Base-by-base conservation (phyloP, 164 flowering plant genomes). In the Umbellularia californica region DNA sequence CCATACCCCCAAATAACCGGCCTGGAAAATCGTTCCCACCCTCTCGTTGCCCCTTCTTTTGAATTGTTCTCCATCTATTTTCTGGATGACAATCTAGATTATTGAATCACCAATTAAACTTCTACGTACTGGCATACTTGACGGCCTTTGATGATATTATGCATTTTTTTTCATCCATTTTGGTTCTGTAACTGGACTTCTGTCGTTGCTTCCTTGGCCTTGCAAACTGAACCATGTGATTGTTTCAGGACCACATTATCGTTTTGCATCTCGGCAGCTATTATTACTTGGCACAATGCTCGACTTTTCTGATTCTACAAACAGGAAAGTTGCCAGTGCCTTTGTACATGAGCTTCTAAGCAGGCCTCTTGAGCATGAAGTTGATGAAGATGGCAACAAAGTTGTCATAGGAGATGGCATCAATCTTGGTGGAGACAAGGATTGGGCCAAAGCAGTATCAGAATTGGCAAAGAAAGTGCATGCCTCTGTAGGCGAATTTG, bases 351-450 rank as follows among this genome's bases (percentile, higher is more conserved):
- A 90, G 69, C 81, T 96, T 70, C 81, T 96, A 77, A 84, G 77
- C 76, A 88, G 69, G 74, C 92, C 98, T 68, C 86, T 87, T 52
- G 97, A 92, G 55, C 85, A 88, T 80, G 99, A 96, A 82, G 74
- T 83, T 52, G 99, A 96, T 82, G 92, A 87, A 25, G 87, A 84
- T 71, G 97, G 95, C 24, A 87, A 84, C 78, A 83, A 78, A 69
- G 82, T 90, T 79, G 82, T 94, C 65, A 81, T 92, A 65, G 98
- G 98, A 67, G 98, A 96, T 86, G 98, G 99, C 22, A 84, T 94
- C 68, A 94, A 85, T 83, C 91, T 92, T 81, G 99, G 99, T 70
- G 98, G 99, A 15, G 99, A 94, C 52, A 85, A 65, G 81, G 89
- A 88, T 47, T 96, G 99, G 96, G 96, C 98, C 63, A 75, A 63